Conservation (phyloP, 2,329 filamentous ascomycete species). For the Hymenoscyphus salicellus region DNA sequence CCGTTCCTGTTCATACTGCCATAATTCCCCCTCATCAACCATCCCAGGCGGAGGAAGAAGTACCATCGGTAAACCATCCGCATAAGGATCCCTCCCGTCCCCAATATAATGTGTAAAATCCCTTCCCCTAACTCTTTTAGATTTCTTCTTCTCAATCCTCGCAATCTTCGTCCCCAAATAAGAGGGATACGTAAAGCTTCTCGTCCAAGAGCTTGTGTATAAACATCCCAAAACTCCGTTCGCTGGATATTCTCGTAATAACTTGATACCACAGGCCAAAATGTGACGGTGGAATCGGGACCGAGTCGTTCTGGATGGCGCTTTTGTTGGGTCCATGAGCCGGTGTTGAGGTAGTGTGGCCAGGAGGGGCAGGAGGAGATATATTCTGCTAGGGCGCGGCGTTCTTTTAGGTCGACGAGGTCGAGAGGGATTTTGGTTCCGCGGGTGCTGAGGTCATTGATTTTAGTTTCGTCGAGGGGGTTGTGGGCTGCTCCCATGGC, state of each 20-base stretch:
- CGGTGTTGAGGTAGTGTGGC: too few relatives aligned
- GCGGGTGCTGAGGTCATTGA: too few relatives aligned
- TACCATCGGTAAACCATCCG: not conserved
- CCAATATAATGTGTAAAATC: not conserved
- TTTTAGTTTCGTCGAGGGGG: not conserved
- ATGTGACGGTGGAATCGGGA: not conserved
- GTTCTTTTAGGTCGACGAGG: too few relatives aligned
- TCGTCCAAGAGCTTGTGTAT: not conserved
- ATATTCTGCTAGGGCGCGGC: too few relatives aligned
- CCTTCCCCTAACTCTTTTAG: not conserved
- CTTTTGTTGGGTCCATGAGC: too few relatives aligned
- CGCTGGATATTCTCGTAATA: not conserved
- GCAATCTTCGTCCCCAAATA: not conserved
- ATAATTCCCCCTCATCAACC: not conserved
- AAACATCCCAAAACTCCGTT: not conserved
- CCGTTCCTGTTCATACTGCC: not conserved
- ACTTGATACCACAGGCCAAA: not conserved
- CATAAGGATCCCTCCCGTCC: not conserved
- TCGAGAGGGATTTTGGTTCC: too few relatives aligned
- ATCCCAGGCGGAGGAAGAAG: not conserved
- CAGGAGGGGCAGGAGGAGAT: too few relatives aligned
- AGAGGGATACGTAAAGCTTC: not conserved
- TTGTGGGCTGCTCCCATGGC: not conserved
- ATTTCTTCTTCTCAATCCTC: not conserved
- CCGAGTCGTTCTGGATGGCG: too few relatives aligned